Evolutionary conservation across 1,139 yeast species (phyloP).

Genomic region (Scheffersomyces cryptocercus): DNA sequence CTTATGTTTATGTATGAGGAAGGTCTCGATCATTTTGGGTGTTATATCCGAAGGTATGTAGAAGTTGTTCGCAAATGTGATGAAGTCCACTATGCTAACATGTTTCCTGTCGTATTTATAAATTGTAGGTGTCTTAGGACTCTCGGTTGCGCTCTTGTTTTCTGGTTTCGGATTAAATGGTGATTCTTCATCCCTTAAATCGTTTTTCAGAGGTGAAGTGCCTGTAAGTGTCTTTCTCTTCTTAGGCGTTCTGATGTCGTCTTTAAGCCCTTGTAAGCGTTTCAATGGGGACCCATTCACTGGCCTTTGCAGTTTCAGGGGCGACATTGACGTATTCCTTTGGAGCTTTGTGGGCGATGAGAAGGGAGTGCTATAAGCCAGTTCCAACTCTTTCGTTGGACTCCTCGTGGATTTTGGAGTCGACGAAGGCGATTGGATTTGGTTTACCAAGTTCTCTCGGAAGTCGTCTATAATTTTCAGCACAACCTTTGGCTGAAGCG

Average conservation of each 20-base stretch:
- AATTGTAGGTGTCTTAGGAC: conserved; percentile 13
- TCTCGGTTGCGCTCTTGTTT: conserved; percentile 10
- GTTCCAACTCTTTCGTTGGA: conserved; percentile 1
- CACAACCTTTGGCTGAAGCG: conserved; percentile 54
- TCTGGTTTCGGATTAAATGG: conserved; percentile 32
- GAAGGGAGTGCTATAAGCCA: conserved; percentile 9
- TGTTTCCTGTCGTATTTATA: conserved; percentile 27
- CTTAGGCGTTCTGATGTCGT: conserved; percentile 7
- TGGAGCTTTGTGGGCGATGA: conserved; percentile 5
- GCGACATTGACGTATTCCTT: conserved; percentile 2
- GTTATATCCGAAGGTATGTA: conserved; percentile 59
- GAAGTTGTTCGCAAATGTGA: conserved; percentile 62
- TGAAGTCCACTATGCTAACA: conserved; percentile 49
- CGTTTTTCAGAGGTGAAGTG: background rate
- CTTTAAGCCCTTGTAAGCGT: conserved; percentile 23
- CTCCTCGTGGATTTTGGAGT: conserved; percentile 26
- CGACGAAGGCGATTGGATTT: conserved; percentile 29
- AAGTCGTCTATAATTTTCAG: conserved; percentile 46
- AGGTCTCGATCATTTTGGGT: conserved; percentile 50
- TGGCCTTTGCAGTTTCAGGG: background rate
- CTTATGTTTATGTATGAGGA: conserved; percentile 50
- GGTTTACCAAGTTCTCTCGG: conserved; percentile 31
- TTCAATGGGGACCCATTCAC: conserved; percentile 29
- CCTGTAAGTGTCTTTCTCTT: too few species aligned
- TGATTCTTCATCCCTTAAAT: conserved; percentile 25